Evolutionary conservation across 306 rosid species (phyloP).

Genomic region (Corylus avellana): DNA sequence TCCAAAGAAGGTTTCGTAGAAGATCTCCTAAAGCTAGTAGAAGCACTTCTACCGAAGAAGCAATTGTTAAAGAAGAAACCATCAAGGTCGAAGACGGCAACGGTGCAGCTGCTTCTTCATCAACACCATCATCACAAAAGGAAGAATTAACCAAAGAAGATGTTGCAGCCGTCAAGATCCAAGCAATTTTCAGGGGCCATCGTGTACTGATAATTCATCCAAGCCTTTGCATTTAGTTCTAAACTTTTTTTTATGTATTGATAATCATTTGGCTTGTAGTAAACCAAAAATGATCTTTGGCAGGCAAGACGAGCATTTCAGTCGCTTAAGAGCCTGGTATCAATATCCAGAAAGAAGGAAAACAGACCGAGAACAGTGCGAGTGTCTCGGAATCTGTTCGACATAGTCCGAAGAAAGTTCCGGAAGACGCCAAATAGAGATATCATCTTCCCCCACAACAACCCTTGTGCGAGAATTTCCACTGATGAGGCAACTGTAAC

Average conservation of each 20-base stretch:
- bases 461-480: slow-evolving; percentile 24
- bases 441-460: slow-evolving; percentile 34
- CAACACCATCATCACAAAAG: neutral
- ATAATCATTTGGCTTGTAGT: neutral
- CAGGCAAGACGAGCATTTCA: neutral
- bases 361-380: slow-evolving; percentile 28
- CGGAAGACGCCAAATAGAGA: slow-evolving; percentile 39
- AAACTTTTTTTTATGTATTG: neutral
- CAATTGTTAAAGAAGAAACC: slow-evolving; percentile 21
- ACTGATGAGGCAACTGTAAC: slow-evolving; percentile 22
- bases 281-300: neutral
- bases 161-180: slow-evolving; percentile 65
- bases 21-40: slow-evolving; percentile 37
- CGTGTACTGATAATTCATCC: neutral
- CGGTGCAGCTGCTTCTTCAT: slow-evolving; percentile 10
- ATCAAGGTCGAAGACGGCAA: neutral
- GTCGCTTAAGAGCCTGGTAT: neutral
- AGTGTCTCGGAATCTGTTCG: slow-evolving; percentile 46
- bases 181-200: slow-evolving; percentile 65
- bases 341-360: neutral
- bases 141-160: slow-evolving; percentile 33
- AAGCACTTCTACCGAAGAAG: slow-evolving; percentile 19
- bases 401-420: slow-evolving; percentile 41
- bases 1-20: slow-evolving; percentile 16
- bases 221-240: neutral